Conservation (phyloP, 208 protist species). For the Borovskyia barvae region DNA sequence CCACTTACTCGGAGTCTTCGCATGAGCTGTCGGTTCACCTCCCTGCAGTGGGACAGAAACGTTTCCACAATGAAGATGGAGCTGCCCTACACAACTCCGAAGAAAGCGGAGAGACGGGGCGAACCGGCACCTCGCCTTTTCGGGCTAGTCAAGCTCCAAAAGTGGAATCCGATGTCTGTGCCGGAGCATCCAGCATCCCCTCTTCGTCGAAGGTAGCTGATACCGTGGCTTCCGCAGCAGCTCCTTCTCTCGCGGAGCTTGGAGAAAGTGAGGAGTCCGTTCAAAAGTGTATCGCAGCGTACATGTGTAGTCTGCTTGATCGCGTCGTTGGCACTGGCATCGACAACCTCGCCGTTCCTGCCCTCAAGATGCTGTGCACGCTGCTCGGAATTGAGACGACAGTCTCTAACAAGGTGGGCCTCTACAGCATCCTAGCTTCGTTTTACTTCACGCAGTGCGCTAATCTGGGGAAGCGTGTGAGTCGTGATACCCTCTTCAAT, state of each 20-base stretch:
- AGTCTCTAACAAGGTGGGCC: constrained; percentile 43
- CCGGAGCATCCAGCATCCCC: too few relatives aligned
- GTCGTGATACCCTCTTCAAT: constrained; percentile 41
- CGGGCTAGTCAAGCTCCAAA: too few relatives aligned
- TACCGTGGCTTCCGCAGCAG: too few relatives aligned
- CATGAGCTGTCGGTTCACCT: too few relatives aligned
- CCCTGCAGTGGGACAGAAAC: constrained; percentile 1
- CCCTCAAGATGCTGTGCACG: constrained; percentile 67
- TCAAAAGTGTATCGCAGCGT: constrained; percentile 62
- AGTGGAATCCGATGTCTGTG: too few relatives aligned
- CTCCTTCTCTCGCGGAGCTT: too few relatives aligned
- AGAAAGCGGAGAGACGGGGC: too few relatives aligned
- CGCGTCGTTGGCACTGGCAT: constrained; percentile 73
- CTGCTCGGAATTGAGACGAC: constrained; percentile 67
- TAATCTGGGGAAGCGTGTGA: constrained; percentile 82
- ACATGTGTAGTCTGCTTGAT: constrained; percentile 74
- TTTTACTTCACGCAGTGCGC: constrained; percentile 86
- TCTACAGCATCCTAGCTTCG: constrained; percentile 79
- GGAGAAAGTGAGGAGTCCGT: constrained; percentile 26
- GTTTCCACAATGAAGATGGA: not conserved
- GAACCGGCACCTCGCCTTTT: too few relatives aligned
- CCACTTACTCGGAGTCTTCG: too few relatives aligned
- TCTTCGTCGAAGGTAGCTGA: too few relatives aligned
- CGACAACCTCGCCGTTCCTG: constrained; percentile 53
- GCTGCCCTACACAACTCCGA: not conserved